phyloP scores from a whole-genome alignment of 768 basidiomycete species.

The Termitomyces sp. region DNA sequence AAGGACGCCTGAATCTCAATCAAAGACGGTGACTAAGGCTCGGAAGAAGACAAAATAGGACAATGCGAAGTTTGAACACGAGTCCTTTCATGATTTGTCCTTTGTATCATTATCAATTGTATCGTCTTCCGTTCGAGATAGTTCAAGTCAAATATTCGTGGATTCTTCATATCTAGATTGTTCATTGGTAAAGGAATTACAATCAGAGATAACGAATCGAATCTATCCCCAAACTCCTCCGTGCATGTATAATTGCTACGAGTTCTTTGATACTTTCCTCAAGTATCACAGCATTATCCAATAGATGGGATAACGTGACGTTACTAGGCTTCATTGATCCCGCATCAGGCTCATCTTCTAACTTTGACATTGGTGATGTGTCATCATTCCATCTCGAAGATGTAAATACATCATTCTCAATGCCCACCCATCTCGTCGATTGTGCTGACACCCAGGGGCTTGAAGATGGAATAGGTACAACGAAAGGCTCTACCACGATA shows the following conservation, averaged over 20 bases:
- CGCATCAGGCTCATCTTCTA: slow-evolving; percentile 23
- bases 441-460: slow-evolving; percentile 62
- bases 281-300: slow-evolving; percentile 92
- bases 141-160: neutral
- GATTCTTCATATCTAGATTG: neutral
- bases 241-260: slow-evolving; percentile 77
- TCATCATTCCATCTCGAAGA: slow-evolving; percentile 28
- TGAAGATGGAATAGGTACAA: slow-evolving; percentile 50
- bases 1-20: slow-evolving; percentile 12
- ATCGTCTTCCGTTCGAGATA: neutral
- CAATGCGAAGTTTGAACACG: neutral
- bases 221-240: slow-evolving; percentile 82
- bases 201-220: slow-evolving; percentile 66
- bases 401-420: slow-evolving; percentile 71
- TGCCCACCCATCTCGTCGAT: slow-evolving; percentile 43
- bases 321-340: slow-evolving; percentile 25
- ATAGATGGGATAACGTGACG: slow-evolving; percentile 74
- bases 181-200: neutral
- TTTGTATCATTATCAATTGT: neutral
- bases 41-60: slow-evolving; percentile 25
- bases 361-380: slow-evolving; percentile 9
- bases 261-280: slow-evolving; percentile 96
- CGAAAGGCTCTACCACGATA: slow-evolving; percentile 65
- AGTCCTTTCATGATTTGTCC: neutral
- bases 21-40: slow-evolving; percentile 22